These are phyloP conservation scores for Talaromyces sp. DNA, from an alignment of 2,329 filamentous ascomycete genomes.

Conservation along the genomic window DNA sequence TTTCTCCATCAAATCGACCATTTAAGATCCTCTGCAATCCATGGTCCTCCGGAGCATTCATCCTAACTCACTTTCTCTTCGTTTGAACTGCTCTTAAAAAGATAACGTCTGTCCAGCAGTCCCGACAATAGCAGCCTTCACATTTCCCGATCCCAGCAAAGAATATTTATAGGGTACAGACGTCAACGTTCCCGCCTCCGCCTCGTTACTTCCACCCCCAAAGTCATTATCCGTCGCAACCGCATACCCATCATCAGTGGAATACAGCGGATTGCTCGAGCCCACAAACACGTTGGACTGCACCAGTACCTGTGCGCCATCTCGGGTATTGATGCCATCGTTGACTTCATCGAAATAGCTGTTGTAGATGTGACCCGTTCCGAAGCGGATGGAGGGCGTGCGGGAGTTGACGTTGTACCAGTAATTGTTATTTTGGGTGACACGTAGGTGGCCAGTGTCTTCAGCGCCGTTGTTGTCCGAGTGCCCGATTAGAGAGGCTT, in stretches of 20 bases:
- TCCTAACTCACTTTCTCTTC: too few relatives aligned
- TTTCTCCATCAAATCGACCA: not conserved
- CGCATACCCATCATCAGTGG: not conserved
- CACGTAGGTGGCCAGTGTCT: not conserved
- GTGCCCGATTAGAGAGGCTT: slow-evolving; percentile 51
- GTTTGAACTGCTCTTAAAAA: not conserved
- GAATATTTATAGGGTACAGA: not conserved
- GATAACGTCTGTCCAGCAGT: not conserved
- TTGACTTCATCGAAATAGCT: not conserved
- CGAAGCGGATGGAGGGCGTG: not conserved
- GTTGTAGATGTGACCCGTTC: not conserved
- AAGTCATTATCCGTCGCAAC: not conserved
- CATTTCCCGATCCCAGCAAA: not conserved
- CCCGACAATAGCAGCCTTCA: not conserved
- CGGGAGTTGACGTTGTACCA: not conserved
- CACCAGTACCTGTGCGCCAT: not conserved
- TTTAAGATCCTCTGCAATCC: not conserved
- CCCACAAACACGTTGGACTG: not conserved
- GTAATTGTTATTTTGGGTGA: not conserved
- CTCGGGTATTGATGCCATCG: not conserved
- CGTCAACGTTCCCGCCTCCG: not conserved
- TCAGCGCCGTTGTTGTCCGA: not conserved
- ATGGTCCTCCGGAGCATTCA: too few relatives aligned
- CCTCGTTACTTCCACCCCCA: not conserved
- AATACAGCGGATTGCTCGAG: not conserved